Evolutionary conservation across 805 yeast species (phyloP).

Genomic region (Starmerella roubikii): DNA sequence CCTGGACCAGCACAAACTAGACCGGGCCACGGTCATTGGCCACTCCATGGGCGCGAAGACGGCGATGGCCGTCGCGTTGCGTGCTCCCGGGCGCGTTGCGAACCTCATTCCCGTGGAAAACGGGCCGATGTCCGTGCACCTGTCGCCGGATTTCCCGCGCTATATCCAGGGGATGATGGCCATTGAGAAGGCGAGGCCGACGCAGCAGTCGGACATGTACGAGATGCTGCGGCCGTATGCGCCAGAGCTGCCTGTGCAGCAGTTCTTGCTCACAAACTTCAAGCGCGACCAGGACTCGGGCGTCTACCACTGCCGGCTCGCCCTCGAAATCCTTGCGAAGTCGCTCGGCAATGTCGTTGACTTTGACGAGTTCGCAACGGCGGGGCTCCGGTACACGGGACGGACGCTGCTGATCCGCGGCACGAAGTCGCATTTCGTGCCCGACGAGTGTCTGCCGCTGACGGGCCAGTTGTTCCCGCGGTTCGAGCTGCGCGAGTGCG

Average conservation of each 20-base stretch:
- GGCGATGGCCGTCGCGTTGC: slow-evolving; percentile 72
- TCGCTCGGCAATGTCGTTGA: slow-evolving; percentile 54
- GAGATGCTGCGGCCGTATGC: slow-evolving; percentile 50
- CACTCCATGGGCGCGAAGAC: slow-evolving; percentile 72
- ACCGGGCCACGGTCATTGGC: slow-evolving; percentile 28
- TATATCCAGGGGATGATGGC: slow-evolving; percentile 52
- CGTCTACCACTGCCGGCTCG: slow-evolving; percentile 41
- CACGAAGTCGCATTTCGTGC: slow-evolving; percentile 55
- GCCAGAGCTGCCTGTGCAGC: slow-evolving; percentile 45
- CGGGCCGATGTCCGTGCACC: slow-evolving; percentile 61
- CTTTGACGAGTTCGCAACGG: slow-evolving; percentile 54
- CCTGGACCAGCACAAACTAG: slow-evolving; percentile 32
- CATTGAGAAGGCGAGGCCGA: slow-evolving; percentile 37
- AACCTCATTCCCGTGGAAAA: slow-evolving; percentile 73
- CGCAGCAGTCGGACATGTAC: slow-evolving; percentile 54
- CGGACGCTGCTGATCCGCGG: slow-evolving; percentile 77
- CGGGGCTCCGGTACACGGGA: slow-evolving; percentile 42
- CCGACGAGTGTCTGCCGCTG: slow-evolving; percentile 64
- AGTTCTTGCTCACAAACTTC: slow-evolving; percentile 63
- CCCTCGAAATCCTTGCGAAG: slow-evolving; percentile 54
- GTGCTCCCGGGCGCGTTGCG: slow-evolving; percentile 46
- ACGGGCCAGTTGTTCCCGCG: slow-evolving; percentile 69
- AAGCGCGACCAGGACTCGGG: slow-evolving; percentile 30
- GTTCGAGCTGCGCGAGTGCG: slow-evolving; percentile 58
- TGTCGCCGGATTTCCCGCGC: slow-evolving; percentile 45